Percentiles rank a stretch among this genome's conserved stretches.
These are phyloP conservation scores for Marchantia polymorpha DNA, from an alignment of 225 moss, liverwort and hornwort species.

Conservation along the genomic window DNA sequence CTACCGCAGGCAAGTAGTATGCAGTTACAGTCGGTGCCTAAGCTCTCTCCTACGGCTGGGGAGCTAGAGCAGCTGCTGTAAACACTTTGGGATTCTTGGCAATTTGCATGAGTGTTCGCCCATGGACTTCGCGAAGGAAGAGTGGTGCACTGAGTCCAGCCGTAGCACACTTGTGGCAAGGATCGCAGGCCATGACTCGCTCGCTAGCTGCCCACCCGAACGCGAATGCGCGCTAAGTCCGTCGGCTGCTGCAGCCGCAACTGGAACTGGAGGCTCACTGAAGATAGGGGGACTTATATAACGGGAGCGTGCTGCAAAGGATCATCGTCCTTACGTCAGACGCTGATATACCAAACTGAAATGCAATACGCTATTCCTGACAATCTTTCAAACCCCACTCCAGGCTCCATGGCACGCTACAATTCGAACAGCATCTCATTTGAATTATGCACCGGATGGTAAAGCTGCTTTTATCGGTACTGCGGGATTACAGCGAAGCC, in stretches of 20 bases:
- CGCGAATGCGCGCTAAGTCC: background rate
- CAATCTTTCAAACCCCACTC: background rate
- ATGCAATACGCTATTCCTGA: background rate
- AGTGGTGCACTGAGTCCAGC: background rate
- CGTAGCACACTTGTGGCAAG: background rate
- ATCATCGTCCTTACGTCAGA: conserved; percentile 4
- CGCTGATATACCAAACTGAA: background rate
- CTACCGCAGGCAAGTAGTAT: background rate
- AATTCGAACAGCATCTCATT: background rate
- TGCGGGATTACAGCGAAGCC: background rate
- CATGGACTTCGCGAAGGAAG: background rate
- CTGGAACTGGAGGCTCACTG: background rate
- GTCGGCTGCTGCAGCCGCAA: background rate
- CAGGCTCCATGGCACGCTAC: background rate
- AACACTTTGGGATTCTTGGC: background rate
- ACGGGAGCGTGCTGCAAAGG: no score
- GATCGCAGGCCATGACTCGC: background rate
- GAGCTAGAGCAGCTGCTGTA: background rate
- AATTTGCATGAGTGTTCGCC: background rate
- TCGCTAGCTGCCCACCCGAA: background rate
- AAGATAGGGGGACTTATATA: background rate
- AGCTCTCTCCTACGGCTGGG: background rate
- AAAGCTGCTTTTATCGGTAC: background rate
- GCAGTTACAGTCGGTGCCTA: background rate
- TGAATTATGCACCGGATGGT: background rate